A percentile compares a stretch with the other conserved stretches of the same genome.
phyloP scores from a whole-genome alignment of 306 rosid species.

The Cucurbita moschata region DNA sequence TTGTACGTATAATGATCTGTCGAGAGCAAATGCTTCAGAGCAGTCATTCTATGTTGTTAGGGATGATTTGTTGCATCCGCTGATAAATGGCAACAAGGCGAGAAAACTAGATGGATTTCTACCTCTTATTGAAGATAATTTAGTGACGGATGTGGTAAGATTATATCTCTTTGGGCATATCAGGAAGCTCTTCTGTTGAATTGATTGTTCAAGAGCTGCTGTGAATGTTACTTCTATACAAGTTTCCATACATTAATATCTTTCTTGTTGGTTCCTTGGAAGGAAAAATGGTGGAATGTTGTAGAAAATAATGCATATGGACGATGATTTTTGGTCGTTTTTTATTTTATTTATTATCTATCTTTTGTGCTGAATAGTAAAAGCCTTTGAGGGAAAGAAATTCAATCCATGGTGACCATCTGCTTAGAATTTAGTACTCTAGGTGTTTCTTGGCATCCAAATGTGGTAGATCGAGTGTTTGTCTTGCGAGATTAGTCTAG shows the following conservation, averaged over 20 bases:
- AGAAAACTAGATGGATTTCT: slow-evolving; percentile 67
- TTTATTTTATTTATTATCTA: neutral
- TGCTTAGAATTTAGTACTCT: no score
- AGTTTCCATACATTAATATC: neutral
- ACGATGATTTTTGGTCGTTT: neutral
- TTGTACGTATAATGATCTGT: slow-evolving; percentile 15
- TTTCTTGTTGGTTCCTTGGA: neutral
- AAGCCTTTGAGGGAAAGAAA: no score
- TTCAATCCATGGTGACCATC: no score
- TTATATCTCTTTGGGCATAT: neutral
- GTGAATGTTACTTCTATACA: neutral
- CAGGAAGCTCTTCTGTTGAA: neutral
- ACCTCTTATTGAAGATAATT: slow-evolving; percentile 49
- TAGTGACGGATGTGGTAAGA: slow-evolving; percentile 69
- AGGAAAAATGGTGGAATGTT: neutral
- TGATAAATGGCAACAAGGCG: slow-evolving; percentile 82
- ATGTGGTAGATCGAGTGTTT: no score
- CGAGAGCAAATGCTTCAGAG: slow-evolving; percentile 13
- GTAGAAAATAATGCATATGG: neutral
- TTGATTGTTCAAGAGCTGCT: neutral
- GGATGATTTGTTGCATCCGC: slow-evolving; percentile 90
- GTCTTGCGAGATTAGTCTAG: no score
- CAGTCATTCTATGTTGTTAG: slow-evolving; percentile 43
- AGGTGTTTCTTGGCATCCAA: no score
- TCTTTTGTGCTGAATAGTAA: neutral